These are phyloP conservation scores for Chaetoceros tenuissimus DNA, from an alignment of 108 stramenopile genomes.

Conservation along the genomic window DNA sequence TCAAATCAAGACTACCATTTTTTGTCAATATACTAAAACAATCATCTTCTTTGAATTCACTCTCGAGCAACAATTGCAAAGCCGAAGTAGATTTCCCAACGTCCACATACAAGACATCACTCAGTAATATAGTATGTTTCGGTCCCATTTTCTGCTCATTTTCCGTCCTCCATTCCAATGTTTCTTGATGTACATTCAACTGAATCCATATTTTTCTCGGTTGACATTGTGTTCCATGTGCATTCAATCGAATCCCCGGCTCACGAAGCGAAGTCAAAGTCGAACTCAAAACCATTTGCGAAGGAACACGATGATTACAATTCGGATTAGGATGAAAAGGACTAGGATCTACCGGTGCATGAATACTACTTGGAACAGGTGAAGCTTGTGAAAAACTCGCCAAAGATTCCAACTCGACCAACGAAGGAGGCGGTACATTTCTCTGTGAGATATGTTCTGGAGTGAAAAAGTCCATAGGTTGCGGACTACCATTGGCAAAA, in stretches of 20 bases:
- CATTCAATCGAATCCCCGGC: constrained; percentile 44
- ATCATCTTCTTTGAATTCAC: background rate
- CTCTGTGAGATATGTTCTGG: no score
- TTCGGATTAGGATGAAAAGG: background rate
- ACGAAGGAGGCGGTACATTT: background rate
- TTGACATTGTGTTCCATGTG: constrained; percentile 52
- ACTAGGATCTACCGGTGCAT: background rate
- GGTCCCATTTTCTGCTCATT: constrained; percentile 37
- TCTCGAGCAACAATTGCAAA: constrained; percentile 10
- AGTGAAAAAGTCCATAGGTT: background rate
- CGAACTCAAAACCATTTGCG: background rate
- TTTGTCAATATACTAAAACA: constrained; percentile 49
- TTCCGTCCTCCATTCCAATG: constrained; percentile 50
- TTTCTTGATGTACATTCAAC: constrained; percentile 15
- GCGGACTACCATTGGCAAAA: background rate
- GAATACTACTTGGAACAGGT: background rate
- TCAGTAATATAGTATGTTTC: constrained; percentile 33
- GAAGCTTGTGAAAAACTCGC: background rate
- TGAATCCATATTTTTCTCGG: constrained; percentile 52
- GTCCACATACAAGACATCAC: constrained; percentile 46
- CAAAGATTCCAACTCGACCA: background rate
- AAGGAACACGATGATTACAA: background rate
- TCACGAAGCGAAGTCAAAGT: constrained; percentile 3
- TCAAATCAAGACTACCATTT: constrained; percentile 50
- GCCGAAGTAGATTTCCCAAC: constrained; percentile 55